Evolutionary conservation across 2,329 filamentous ascomycete genomes (phyloP).

Genomic region (Nigrospora sphaerica): DNA sequence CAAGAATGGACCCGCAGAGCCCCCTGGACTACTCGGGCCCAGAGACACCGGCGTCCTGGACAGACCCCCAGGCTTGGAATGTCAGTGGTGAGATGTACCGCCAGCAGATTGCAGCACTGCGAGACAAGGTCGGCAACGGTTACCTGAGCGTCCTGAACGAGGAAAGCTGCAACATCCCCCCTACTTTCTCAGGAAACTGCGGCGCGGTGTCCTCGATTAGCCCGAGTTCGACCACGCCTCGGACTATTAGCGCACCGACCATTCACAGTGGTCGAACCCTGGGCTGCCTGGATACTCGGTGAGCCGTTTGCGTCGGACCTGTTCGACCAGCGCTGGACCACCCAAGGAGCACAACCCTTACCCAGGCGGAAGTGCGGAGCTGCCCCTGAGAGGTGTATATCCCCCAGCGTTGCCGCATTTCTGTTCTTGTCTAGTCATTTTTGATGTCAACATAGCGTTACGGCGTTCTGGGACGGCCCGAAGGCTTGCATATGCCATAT

Average conservation of each 20-base stretch:
- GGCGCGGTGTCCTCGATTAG: slow-evolving; percentile 27
- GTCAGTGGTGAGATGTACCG: slow-evolving; percentile 72
- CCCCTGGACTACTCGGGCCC: slow-evolving; percentile 22
- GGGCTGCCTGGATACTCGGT: slow-evolving; percentile 25
- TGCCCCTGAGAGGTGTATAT: slow-evolving; percentile 4
- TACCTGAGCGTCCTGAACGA: slow-evolving; percentile 86
- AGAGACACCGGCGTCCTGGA: slow-evolving; percentile 27
- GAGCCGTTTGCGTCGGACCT: no score
- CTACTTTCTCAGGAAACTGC: slow-evolving; percentile 32
- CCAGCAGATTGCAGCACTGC: slow-evolving; percentile 79
- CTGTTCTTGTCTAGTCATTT: slow-evolving; percentile 10
- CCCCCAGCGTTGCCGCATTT: slow-evolving; percentile 12
- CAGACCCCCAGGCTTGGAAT: slow-evolving; percentile 51
- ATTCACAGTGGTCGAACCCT: slow-evolving; percentile 47
- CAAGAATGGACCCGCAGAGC: slow-evolving; percentile 24
- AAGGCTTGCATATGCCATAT: not conserved
- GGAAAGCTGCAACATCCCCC: slow-evolving; percentile 42
- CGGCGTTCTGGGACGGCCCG: slow-evolving; percentile 15
- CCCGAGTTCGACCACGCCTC: slow-evolving; percentile 25
- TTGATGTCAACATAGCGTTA: slow-evolving; percentile 23
- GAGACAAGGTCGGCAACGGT: slow-evolving; percentile 76
- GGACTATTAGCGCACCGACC: slow-evolving; percentile 33
- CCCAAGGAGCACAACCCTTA: no score
- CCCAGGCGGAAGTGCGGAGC: no score
- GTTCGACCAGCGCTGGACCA: no score